A percentile compares a stretch with the other conserved stretches of the same genome.
phyloP scores from a whole-genome alignment of 164 flowering plant species.

The Houttuynia cordata region DNA sequence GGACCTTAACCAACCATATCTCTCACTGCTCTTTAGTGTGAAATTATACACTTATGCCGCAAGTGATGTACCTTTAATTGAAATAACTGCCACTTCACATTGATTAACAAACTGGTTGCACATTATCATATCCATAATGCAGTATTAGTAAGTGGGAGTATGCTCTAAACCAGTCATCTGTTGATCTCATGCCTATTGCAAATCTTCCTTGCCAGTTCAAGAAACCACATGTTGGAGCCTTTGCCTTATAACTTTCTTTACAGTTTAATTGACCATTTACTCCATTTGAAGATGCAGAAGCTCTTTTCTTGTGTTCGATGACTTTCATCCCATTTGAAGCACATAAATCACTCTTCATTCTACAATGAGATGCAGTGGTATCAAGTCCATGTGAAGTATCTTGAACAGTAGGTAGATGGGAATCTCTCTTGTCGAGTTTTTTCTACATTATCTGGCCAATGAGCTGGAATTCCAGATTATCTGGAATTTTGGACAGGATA shows the following conservation, averaged over 20 bases:
- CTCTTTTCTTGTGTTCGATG: neutral
- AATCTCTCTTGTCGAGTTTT: constrained; percentile 1
- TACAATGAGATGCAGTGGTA: neutral
- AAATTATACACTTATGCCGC: neutral
- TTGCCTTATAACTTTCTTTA: too few relatives aligned
- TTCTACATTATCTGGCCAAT: too few relatives aligned
- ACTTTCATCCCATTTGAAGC: neutral
- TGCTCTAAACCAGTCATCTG: neutral
- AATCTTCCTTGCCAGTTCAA: neutral
- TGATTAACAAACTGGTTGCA: neutral
- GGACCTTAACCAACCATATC: neutral
- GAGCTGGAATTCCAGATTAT: too few relatives aligned
- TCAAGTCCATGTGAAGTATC: constrained; percentile 2
- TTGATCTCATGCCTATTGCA: neutral
- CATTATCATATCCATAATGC: neutral
- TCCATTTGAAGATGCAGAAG: neutral
- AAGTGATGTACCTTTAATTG: neutral
- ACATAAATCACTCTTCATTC: neutral
- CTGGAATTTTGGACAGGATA: too few relatives aligned
- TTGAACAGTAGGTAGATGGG: neutral
- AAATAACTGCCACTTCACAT: neutral
- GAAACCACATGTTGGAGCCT: neutral
- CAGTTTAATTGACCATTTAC: neutral
- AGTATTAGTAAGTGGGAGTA: too few relatives aligned
- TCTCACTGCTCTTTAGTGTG: neutral